These are phyloP conservation scores for Xylaria sp. DNA, from an alignment of 2,329 filamentous ascomycete species.

Conservation along the genomic window DNA sequence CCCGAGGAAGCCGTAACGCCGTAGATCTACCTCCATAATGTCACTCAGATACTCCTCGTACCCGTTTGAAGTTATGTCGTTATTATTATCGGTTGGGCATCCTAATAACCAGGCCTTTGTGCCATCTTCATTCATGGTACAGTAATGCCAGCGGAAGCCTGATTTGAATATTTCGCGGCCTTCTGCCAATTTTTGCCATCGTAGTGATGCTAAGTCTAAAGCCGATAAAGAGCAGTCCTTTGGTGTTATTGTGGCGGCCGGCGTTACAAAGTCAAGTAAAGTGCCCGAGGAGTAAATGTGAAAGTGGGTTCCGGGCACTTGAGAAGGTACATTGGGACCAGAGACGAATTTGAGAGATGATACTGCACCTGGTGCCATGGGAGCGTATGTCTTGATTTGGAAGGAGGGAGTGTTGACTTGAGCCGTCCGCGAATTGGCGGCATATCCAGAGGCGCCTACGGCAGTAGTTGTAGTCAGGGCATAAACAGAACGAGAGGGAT, in stretches of 20 bases:
- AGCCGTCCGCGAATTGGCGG: conserved; percentile 73
- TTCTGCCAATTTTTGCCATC: conserved; percentile 96
- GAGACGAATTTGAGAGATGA: conserved; percentile 91
- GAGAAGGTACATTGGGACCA: conserved; percentile 85
- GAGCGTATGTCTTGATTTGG: conserved; percentile 77
- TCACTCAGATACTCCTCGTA: conserved; percentile 95
- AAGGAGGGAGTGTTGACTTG: conserved; percentile 75
- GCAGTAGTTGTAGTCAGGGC: conserved; percentile 61
- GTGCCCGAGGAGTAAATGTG: conserved; percentile 95
- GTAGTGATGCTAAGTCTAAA: conserved; percentile 84
- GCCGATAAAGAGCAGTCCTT: conserved; percentile 92
- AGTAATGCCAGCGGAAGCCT: conserved; percentile 98
- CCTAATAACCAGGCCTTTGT: conserved; percentile 98
- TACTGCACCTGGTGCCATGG: conserved; percentile 87
- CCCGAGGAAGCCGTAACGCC: conserved; percentile 89
- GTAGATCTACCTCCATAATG: conserved; percentile 91
- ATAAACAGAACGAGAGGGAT: conserved; percentile 65
- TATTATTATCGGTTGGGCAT: conserved; percentile 79
- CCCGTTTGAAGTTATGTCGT: conserved; percentile 73
- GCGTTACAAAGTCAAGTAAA: conserved; percentile 93
- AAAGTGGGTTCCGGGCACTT: conserved; percentile 93
- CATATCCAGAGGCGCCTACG: conserved; percentile 71
- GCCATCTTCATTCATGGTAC: conserved; percentile 92
- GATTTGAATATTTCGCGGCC: conserved; percentile 92
- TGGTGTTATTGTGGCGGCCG: conserved; percentile 84